phyloP scores from a whole-genome alignment of 176 grass and related monocot genomes.

The Juncus inflexus region DNA sequence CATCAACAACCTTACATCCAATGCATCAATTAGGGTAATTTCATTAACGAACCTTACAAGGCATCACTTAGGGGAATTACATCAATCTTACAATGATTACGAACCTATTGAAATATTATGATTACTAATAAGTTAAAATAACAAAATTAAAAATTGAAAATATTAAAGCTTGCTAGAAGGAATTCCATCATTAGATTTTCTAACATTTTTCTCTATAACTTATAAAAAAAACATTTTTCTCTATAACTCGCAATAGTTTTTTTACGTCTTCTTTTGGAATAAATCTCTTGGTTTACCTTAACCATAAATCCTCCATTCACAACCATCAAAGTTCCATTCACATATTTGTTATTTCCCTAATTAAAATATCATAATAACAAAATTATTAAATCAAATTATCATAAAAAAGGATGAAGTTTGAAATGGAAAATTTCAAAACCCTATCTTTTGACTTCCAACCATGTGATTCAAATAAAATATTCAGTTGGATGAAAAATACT shows the following conservation, averaged over 20 bases:
- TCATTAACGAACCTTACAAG: too few relatives aligned
- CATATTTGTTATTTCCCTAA: constrained; percentile 93
- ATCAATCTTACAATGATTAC: too few relatives aligned
- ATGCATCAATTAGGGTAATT: too few relatives aligned
- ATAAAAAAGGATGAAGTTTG: not conserved
- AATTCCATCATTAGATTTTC: constrained; percentile 37
- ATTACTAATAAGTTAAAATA: constrained; percentile 2
- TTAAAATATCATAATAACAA: constrained; percentile 11
- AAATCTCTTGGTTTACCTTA: constrained; percentile 54
- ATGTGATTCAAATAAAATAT: too few relatives aligned
- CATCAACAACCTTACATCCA: too few relatives aligned
- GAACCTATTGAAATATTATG: too few relatives aligned
- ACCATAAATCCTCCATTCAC: constrained; percentile 90
- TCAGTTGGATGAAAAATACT: too few relatives aligned
- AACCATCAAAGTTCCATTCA: constrained; percentile 73
- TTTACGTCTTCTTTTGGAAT: constrained; percentile 78
- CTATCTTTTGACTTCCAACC: too few relatives aligned
- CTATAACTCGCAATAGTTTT: constrained; percentile 50
- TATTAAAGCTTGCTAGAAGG: constrained; percentile 77
- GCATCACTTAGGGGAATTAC: too few relatives aligned
- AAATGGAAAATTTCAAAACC: too few relatives aligned
- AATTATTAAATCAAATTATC: not conserved
- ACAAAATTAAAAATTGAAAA: not conserved
- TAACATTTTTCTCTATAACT: constrained; percentile 56
- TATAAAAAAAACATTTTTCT: too few relatives aligned